Conservation (phyloP, 1,139 yeast species). For the Candida gigantensis region DNA sequence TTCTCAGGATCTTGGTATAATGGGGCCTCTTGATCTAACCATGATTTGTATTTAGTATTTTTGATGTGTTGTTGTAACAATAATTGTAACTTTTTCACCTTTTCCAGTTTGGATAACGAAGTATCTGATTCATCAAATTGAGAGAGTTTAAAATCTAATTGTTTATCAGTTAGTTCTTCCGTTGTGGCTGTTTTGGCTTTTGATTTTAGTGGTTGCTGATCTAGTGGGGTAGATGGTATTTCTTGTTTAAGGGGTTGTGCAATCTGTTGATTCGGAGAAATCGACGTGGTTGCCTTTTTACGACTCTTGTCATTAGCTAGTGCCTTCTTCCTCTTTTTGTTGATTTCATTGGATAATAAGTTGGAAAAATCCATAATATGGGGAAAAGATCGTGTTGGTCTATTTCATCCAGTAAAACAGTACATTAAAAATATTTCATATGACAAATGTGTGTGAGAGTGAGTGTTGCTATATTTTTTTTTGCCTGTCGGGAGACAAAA, state of each 20-base stretch:
- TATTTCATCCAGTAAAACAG: too few relatives aligned
- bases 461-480: neutral
- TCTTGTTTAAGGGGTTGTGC: too few relatives aligned
- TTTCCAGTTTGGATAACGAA: constrained; percentile 12
- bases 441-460: neutral
- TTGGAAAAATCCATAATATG: constrained; percentile 17
- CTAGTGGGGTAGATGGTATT: too few relatives aligned
- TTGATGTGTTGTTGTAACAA: constrained; percentile 13
- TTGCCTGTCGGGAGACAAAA: neutral
- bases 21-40: constrained; percentile 15
- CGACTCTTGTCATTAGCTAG: too few relatives aligned
- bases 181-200: constrained; percentile 1
- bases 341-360: constrained; percentile 18
- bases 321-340: constrained; percentile 8
- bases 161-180: constrained; percentile 29
- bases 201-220: neutral
- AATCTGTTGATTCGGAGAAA: too few relatives aligned
- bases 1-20: constrained; percentile 9
- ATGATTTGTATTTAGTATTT: constrained; percentile 16
- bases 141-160: constrained; percentile 15
- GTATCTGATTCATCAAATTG: constrained; percentile 12
- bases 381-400: neutral
- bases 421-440: too few relatives aligned
- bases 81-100: constrained; percentile 13
- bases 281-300: constrained; percentile 9